phyloP scores from a whole-genome alignment of 1,284 basidiomycete species.

The Porodaedalea pini region DNA sequence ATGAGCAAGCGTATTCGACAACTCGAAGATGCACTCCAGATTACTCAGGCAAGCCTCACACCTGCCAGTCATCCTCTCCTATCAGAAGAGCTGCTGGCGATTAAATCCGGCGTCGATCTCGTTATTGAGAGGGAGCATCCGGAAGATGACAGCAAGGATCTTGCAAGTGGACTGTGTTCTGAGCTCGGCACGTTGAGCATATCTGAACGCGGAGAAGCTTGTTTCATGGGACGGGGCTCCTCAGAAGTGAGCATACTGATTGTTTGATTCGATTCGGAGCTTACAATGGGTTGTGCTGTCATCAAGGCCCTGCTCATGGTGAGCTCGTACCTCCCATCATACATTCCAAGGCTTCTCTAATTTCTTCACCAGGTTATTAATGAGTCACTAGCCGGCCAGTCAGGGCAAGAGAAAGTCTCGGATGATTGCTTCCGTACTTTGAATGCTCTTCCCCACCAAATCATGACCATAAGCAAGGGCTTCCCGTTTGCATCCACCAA shows the following conservation, averaged over 20 bases:
- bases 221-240: no score
- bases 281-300: no score
- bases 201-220: neutral
- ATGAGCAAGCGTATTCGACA: conserved; percentile 21
- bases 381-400: neutral
- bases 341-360: no score
- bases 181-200: conserved; percentile 18
- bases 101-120: neutral
- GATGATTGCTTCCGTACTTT: neutral
- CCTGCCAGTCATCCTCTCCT: conserved; percentile 19
- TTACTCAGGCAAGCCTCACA: conserved; percentile 17
- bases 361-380: neutral
- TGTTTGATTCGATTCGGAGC: no score
- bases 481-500: neutral
- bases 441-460: neutral
- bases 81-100: conserved; percentile 13
- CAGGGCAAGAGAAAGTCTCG: neutral
- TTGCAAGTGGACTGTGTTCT: neutral
- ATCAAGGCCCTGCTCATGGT: no score
- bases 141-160: neutral
- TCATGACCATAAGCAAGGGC: neutral
- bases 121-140: neutral
- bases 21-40: conserved; percentile 22
- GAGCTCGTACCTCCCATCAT: no score
- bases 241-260: no score